phyloP scores from a whole-genome alignment of 1,284 basidiomycete species.

The Cerioporus squamosus region DNA sequence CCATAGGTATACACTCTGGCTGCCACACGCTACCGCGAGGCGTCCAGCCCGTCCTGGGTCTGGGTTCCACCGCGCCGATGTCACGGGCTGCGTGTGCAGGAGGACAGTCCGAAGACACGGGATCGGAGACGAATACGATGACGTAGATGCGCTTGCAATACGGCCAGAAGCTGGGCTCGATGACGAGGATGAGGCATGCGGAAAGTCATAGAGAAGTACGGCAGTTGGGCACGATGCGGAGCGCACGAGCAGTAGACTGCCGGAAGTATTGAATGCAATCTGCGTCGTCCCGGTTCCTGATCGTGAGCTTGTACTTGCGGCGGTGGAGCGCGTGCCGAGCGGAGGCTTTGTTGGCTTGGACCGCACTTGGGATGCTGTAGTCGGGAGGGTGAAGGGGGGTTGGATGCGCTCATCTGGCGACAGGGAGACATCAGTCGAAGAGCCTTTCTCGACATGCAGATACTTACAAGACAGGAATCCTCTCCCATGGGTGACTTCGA shows the following conservation, averaged over 20 bases:
- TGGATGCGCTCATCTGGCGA: slow-evolving; percentile 68
- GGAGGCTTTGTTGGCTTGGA: slow-evolving; percentile 60
- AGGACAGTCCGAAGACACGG: slow-evolving; percentile 61
- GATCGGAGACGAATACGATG: neutral
- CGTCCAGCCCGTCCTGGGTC: slow-evolving; percentile 59
- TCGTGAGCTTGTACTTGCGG: neutral
- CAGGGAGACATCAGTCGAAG: neutral
- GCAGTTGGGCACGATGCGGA: slow-evolving; percentile 66
- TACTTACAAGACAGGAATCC: slow-evolving; percentile 81
- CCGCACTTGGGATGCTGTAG: slow-evolving; percentile 51
- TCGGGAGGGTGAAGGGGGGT: slow-evolving; percentile 55
- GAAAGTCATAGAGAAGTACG: slow-evolving; percentile 41
- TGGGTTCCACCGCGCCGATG: slow-evolving; percentile 78
- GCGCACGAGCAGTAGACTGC: slow-evolving; percentile 71
- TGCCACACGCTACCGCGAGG: slow-evolving; percentile 71
- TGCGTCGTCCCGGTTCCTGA: slow-evolving; percentile 40
- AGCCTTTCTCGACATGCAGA: no score
- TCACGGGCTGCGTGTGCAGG: slow-evolving; percentile 61
- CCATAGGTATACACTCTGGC: slow-evolving; percentile 76
- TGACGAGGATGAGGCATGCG: slow-evolving; percentile 8
- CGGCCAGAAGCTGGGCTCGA: neutral
- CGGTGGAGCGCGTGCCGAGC: neutral
- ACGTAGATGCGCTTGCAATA: neutral
- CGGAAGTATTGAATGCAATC: slow-evolving; percentile 79
- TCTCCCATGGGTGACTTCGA: slow-evolving; percentile 76